phyloP scores from a whole-genome alignment of 75 land plant species.

The Selaginella tamariscina region DNA sequence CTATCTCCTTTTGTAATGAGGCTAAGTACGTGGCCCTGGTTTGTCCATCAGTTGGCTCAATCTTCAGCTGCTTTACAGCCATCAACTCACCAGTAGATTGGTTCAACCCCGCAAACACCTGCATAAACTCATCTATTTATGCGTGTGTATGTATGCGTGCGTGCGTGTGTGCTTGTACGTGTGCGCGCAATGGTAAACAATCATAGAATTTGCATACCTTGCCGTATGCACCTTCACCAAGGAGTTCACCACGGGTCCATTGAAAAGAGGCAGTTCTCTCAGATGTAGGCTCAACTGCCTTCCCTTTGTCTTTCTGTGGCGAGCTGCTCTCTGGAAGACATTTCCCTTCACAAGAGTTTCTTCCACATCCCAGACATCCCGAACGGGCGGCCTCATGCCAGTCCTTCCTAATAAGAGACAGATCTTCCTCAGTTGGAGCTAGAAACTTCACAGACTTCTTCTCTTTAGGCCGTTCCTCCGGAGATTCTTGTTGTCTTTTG shows the following conservation, averaged over 20 bases:
- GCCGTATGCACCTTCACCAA: constrained; percentile 37
- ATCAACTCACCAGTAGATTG: constrained; percentile 34
- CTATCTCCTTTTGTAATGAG: constrained; percentile 25
- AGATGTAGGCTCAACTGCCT: background rate
- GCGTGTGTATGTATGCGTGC: too few species aligned
- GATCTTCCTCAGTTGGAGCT: constrained; percentile 19
- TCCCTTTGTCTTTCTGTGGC: constrained; percentile 2
- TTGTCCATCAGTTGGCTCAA: constrained; percentile 20
- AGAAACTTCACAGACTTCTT: constrained; percentile 17
- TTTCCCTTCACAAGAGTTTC: constrained; percentile 22
- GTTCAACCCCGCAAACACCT: constrained; percentile 36
- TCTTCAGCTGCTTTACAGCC: constrained; percentile 34
- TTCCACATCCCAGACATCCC: constrained; percentile 32
- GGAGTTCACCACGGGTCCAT: constrained; percentile 29
- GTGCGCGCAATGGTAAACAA: too few species aligned
- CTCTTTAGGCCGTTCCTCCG: background rate
- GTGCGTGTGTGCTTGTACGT: too few species aligned
- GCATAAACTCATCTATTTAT: background rate
- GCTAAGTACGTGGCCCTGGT: constrained; percentile 23
- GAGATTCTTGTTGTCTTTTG: constrained; percentile 6
- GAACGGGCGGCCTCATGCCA: constrained; percentile 31
- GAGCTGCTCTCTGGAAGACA: constrained; percentile 16
- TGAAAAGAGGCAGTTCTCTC: constrained; percentile 10
- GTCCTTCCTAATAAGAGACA: constrained; percentile 22
- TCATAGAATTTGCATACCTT: constrained; percentile 15